A percentile compares a stretch with the other conserved stretches of the same genome.
These are phyloP conservation scores for Leccinellum albellum DNA, from an alignment of 768 basidiomycete genomes.

Conservation along the genomic window DNA sequence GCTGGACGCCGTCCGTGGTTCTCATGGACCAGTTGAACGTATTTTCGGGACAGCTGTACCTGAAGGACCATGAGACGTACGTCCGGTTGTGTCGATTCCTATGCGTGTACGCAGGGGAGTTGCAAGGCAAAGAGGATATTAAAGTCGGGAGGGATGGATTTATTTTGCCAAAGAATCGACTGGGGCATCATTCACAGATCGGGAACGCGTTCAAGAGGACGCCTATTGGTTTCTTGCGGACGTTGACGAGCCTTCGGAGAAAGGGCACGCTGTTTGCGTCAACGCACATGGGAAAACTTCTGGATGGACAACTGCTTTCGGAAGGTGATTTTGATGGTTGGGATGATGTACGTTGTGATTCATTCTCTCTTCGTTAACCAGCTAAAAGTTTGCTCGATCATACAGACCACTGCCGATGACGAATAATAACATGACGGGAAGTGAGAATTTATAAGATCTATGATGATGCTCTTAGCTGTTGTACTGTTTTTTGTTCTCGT, in stretches of 20 bases:
- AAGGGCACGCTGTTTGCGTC: slow-evolving; percentile 36
- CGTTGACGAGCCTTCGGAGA: slow-evolving; percentile 29
- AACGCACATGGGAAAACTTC: slow-evolving; percentile 42
- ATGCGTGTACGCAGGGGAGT: background rate
- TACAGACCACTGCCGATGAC: background rate
- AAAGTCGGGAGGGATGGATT: slow-evolving; percentile 10
- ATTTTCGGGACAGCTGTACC: background rate
- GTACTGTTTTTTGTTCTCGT: background rate
- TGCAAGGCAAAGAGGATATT: background rate
- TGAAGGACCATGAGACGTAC: slow-evolving; percentile 21
- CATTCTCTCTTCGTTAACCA: background rate
- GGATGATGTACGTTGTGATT: slow-evolving; percentile 1
- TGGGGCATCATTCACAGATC: background rate
- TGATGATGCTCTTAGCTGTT: background rate
- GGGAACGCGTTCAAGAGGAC: slow-evolving; percentile 32
- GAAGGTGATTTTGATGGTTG: slow-evolving; percentile 2
- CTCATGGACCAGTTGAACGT: background rate
- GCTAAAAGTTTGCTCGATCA: background rate
- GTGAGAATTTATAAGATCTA: background rate
- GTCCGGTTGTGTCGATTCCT: background rate
- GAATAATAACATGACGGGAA: background rate
- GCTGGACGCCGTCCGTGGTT: background rate
- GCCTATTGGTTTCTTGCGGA: slow-evolving; percentile 29
- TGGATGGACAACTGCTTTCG: slow-evolving; percentile 27
- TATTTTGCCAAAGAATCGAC: background rate